phyloP scores from a whole-genome alignment of 1,284 basidiomycete genomes.

The Paramarasmius palmivorus region DNA sequence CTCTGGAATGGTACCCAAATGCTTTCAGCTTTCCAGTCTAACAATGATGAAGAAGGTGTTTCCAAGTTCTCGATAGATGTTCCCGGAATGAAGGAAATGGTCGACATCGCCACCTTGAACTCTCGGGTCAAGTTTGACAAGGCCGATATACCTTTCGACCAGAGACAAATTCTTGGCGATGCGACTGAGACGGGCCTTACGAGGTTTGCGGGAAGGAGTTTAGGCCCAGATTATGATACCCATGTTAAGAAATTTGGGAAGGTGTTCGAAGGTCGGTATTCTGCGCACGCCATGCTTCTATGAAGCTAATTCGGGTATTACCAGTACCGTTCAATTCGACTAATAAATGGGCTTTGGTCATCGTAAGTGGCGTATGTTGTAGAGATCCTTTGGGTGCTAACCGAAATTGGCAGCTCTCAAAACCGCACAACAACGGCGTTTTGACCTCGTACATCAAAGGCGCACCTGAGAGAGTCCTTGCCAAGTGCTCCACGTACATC shows the following conservation, averaged over 20 bases:
- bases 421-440: conserved; percentile 46
- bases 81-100: conserved; percentile 61
- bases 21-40: conserved; percentile 68
- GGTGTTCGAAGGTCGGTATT: conserved; percentile 52
- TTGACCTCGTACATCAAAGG: conserved; percentile 64
- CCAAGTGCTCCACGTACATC: conserved; percentile 61
- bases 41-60: conserved; percentile 61
- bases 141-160: conserved; percentile 61
- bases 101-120: conserved; percentile 64
- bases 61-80: conserved; percentile 48
- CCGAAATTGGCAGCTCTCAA: conserved; percentile 43
- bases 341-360: conserved; percentile 72
- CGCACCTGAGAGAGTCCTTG: conserved; percentile 66
- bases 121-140: conserved; percentile 71
- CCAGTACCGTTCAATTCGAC: conserved; percentile 68
- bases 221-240: conserved; percentile 51
- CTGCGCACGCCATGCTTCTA: not conserved
- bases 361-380: conserved; percentile 40
- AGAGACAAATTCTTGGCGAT: conserved; percentile 64
- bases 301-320: not conserved
- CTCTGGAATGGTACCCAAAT: conserved; percentile 61
- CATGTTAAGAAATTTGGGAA: conserved; percentile 53
- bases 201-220: conserved; percentile 59
- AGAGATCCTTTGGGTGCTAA: not conserved
- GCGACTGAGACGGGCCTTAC: conserved; percentile 70